Evolutionary conservation across 176 grass and related monocot species (phyloP), one percentile per base, ranked within the genome.

Genomic region (Cenchrus purpureus): DNA sequence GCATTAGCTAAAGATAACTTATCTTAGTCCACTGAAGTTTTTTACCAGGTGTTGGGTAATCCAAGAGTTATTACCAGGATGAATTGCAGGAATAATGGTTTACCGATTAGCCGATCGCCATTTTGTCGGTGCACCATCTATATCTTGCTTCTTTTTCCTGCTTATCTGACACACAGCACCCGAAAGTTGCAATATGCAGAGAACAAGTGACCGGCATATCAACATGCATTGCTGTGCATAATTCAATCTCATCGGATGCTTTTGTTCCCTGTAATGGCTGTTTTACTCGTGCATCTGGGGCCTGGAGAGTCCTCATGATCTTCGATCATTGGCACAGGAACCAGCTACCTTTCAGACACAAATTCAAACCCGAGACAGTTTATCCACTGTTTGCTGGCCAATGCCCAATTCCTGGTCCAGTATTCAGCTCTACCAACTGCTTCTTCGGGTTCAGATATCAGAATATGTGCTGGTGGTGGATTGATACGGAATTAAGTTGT

Each of bases 171-270:
- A 71, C 19, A 28, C 59, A 62, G 17, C 71, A 59, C 42, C 50
- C 25, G 10, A 54, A 55, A 60, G 29, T 77, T 77, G 72, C 44
- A 54, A 25, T 63, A 22, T 71, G 54, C 64, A 32, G 51, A 84
- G 68, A 75, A 84, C 87, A 31, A 79, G 87, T 80, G 51, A 85
- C 82, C 71, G 54, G 83, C 82, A 89, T 81, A 85, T 85, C 63
- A 76, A 70, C 87, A 81, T 89, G 82, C 82, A 80, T 59, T 69
- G 83, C 34, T 85, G 63, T 70, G 78, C 74, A 77, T 76, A 64
- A 77, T 82, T 86, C 71, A 65, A 65, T 67, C 55, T 49, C 78
- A 66, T 82, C 19, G 83, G 72, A 90, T 86, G 83, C 83, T 85
- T 77, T 81, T 56, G 71, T 77, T 46, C 71, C 83, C 78, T 86